Percentiles rank a stretch among this genome's conserved stretches.
Evolutionary conservation across 2,329 filamentous ascomycete species (phyloP).

Genomic region (Arthroderma uncinatum): DNA sequence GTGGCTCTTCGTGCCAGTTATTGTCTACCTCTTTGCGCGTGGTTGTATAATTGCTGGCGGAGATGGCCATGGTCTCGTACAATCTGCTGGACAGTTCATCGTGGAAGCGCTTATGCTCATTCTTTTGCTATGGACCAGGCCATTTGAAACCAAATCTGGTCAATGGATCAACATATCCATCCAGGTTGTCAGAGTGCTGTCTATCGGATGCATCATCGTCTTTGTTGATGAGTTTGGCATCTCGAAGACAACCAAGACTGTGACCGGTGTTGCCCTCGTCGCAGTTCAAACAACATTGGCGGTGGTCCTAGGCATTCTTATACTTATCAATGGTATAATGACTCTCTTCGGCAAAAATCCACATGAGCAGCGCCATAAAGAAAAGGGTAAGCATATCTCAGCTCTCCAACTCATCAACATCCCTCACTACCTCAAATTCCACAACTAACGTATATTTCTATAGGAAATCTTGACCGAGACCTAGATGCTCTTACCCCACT

Average conservation of each 20-base stretch:
- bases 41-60: slow-evolving; percentile 74
- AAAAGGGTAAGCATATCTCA: slow-evolving; percentile 60
- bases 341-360: slow-evolving; percentile 78
- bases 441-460: slow-evolving; percentile 6
- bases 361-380: slow-evolving; percentile 77
- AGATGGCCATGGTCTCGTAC: slow-evolving; percentile 72
- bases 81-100: slow-evolving; percentile 67
- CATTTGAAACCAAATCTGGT: slow-evolving; percentile 74
- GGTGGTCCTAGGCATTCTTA: slow-evolving; percentile 71
- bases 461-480: slow-evolving; percentile 67
- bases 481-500: slow-evolving; percentile 75
- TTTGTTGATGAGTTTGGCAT: slow-evolving; percentile 92
- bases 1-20: slow-evolving; percentile 89
- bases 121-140: slow-evolving; percentile 71
- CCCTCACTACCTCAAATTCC: neutral
- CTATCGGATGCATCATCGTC: slow-evolving; percentile 75
- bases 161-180: slow-evolving; percentile 93
- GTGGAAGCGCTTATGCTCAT: slow-evolving; percentile 70
- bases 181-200: slow-evolving; percentile 77
- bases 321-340: slow-evolving; percentile 78
- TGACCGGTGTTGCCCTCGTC: slow-evolving; percentile 86
- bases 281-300: slow-evolving; percentile 81
- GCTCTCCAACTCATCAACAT: neutral
- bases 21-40: slow-evolving; percentile 83
- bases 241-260: slow-evolving; percentile 80